phyloP scores from a whole-genome alignment of 371 early-diverging fungal genomes.

The Zychaea mexicana region DNA sequence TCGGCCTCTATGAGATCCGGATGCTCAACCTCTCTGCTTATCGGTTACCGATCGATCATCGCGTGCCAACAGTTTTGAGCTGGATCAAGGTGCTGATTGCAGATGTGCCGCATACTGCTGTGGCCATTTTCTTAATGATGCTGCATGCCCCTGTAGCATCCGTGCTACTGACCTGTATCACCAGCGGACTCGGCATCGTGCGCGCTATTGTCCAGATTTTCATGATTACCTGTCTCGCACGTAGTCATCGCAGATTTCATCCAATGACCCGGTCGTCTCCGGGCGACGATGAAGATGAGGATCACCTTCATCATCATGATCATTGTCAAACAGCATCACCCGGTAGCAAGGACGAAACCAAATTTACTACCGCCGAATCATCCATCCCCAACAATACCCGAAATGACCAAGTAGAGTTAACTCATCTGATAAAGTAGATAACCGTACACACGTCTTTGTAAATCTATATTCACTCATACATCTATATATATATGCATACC shows the following conservation, averaged over 20 bases:
- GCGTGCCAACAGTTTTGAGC: slow-evolving; percentile 6
- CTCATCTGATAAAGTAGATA: slow-evolving; percentile 1
- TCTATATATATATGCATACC: not conserved
- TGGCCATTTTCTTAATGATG: slow-evolving; percentile 11
- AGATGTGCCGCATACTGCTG: slow-evolving; percentile 9
- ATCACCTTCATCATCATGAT: too few relatives aligned
- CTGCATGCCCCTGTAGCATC: slow-evolving; percentile 15
- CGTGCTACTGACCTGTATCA: slow-evolving; percentile 8
- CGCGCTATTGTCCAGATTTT: slow-evolving; percentile 3
- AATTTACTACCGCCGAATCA: not conserved
- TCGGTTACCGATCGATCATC: slow-evolving; percentile 8
- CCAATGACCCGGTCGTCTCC: not conserved
- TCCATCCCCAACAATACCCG: not conserved
- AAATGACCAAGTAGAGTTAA: not conserved
- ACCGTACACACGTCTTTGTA: too few relatives aligned
- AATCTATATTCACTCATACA: not conserved
- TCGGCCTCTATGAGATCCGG: slow-evolving; percentile 10
- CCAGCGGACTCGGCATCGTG: slow-evolving; percentile 6
- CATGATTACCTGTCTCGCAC: not conserved
- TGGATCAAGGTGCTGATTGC: slow-evolving; percentile 13
- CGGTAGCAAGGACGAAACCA: not conserved
- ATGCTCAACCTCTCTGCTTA: slow-evolving; percentile 13
- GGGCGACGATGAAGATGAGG: not conserved
- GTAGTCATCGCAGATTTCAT: slow-evolving; percentile 1
- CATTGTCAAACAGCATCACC: not conserved